Base-by-base conservation (phyloP, 73 alveolate genomes). In the Strombidium stylifer region DNA sequence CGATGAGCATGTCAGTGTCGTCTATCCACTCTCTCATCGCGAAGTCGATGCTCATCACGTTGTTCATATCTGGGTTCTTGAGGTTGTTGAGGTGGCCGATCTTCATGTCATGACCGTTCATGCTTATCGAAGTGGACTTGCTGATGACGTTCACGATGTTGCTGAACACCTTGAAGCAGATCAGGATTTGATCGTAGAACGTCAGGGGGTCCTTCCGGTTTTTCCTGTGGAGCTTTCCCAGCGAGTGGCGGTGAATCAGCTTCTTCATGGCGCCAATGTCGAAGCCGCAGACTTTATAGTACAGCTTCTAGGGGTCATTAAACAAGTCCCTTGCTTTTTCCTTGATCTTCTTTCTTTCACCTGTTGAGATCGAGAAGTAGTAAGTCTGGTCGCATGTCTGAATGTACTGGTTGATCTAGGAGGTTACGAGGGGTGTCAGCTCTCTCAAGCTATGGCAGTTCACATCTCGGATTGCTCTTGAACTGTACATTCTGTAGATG, bases 1-100 rank as follows among this genome's bases (percentile, higher is more conserved):
- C 8, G 16, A 73, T 46, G 27, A 39, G 30, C 7, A 56, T 44
- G 60, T 73, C 86, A 48, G 42, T 73, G 47, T 73, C 86, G 3
- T 61, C 70, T 3, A 34, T 60, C 71, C 75, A 73, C 5, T 68
- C 66, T 12, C 60, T 42, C 14, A 19, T 19, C 1, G 35, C 64
- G 27, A 36, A 45, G 44, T 59, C 73, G 1, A 60, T 28, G 10
- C 70, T 70, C 18, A n/a, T 70, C 27, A 67, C 12, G 46, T 73
- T 73, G 24, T 73, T 73, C 66, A 64, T 64, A 7, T 64, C 18
- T 1, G 64, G 56, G 54, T 64, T 64, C 14, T 1, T 2, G 3
- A 45, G 4, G 40, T 64, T 64, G 18, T 49, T 40, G 5, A 64
- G 47, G 25, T 46, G 55, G 11, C n/a, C n/a, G n/a, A n/a, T n/a